Conservation (phyloP, 768 basidiomycete species). For the Calocera cornea region DNA sequence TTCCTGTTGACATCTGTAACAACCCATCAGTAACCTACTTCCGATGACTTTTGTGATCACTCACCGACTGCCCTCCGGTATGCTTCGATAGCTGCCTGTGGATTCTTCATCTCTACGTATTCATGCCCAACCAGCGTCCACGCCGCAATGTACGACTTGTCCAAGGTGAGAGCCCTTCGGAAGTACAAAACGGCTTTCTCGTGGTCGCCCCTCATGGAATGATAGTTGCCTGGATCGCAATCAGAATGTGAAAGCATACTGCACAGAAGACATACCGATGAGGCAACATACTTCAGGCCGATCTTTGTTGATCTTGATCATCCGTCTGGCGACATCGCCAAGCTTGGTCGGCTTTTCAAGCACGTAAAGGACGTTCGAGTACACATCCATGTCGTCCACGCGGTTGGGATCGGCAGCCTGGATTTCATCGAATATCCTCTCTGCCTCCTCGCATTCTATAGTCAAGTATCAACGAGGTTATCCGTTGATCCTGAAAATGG, state of each 20-base stretch:
- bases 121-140: conserved; percentile 99
- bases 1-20: conserved; percentile 79
- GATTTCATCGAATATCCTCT: conserved; percentile 72
- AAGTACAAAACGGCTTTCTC: conserved; percentile 95
- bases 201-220: conserved; percentile 84
- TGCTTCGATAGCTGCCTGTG: conserved; percentile 95
- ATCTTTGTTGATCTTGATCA: conserved; percentile 77
- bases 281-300: conserved; percentile 93
- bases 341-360: conserved; percentile 79
- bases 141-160: conserved; percentile 86
- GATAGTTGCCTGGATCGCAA: conserved; percentile 73
- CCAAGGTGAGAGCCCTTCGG: conserved; percentile 83
- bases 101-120: conserved; percentile 97
- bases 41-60: conserved; percentile 18
- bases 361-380: conserved; percentile 93
- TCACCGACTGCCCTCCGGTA: conserved; percentile 89
- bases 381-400: conserved; percentile 89
- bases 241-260: neutral
- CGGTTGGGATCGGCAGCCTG: conserved; percentile 69
- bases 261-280: conserved; percentile 48
- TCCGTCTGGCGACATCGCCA: conserved; percentile 83
- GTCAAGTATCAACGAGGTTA: conserved; percentile 5
- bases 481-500: neutral
- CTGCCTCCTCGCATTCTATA: conserved; percentile 77
- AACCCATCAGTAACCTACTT: neutral